Conservation (phyloP, 1,139 yeast genomes). For the Candida pseudoviswanathii region DNA sequence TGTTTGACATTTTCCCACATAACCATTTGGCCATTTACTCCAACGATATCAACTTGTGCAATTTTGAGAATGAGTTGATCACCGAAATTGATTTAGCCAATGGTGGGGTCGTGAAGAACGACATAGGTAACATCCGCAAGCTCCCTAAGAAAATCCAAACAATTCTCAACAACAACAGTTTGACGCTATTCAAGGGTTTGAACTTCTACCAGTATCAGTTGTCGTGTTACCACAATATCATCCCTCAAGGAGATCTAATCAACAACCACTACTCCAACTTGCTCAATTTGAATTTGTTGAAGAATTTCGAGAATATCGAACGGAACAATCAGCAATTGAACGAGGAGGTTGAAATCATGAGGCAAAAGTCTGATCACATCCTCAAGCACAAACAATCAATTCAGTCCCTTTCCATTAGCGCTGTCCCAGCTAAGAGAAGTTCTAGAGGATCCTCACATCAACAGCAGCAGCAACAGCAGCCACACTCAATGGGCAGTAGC, state of each 20-base stretch:
- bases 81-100: conserved; percentile 30
- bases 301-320: conserved; percentile 41
- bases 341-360: conserved; percentile 32
- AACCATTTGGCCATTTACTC: conserved; percentile 36
- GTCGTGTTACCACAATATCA: conserved; percentile 43
- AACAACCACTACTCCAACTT: conserved; percentile 44
- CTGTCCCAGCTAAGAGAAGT: not conserved
- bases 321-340: conserved; percentile 31
- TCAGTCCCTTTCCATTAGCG: conserved; percentile 21
- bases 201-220: conserved; percentile 42
- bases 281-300: conserved; percentile 40
- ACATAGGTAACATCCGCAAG: conserved; percentile 26
- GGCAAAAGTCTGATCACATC: conserved; percentile 34
- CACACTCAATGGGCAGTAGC: conserved; percentile 17
- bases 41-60: conserved; percentile 42
- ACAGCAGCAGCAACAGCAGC: conserved; percentile 5
- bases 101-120: conserved; percentile 26
- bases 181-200: conserved; percentile 38
- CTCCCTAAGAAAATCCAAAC: conserved; percentile 42
- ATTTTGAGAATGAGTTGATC: conserved; percentile 32
- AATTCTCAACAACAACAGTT: conserved; percentile 34
- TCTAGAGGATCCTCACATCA: conserved; percentile 8
- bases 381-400: conserved; percentile 39
- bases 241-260: conserved; percentile 29
- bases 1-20: conserved; percentile 41